phyloP scores from a whole-genome alignment of 2,329 filamentous ascomycete species.

The Aureobasidium sp. region DNA sequence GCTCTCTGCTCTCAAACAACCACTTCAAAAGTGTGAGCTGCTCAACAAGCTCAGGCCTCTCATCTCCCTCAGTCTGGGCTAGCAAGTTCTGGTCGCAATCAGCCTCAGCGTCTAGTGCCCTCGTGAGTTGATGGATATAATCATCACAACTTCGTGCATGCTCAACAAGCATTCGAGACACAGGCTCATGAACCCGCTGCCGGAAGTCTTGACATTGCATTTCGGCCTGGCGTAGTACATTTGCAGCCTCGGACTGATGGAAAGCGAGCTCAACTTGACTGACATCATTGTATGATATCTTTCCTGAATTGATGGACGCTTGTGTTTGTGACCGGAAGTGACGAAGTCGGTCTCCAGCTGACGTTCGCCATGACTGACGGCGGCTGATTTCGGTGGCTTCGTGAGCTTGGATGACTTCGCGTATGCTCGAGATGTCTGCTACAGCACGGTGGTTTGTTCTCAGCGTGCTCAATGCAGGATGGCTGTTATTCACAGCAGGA shows the following conservation, averaged over 20 bases:
- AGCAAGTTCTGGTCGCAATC: slow-evolving; percentile 46
- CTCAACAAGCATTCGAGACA: slow-evolving; percentile 71
- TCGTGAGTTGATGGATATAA: slow-evolving; percentile 68
- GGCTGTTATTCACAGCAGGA: slow-evolving; percentile 91
- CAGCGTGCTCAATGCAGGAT: slow-evolving; percentile 77
- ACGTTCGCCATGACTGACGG: slow-evolving; percentile 26
- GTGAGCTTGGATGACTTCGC: slow-evolving; percentile 35
- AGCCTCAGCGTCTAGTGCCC: background rate
- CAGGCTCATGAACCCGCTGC: slow-evolving; percentile 69
- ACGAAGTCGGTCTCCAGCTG: slow-evolving; percentile 42
- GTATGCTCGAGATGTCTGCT: slow-evolving; percentile 42
- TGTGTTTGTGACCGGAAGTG: slow-evolving; percentile 63
- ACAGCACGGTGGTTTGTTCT: slow-evolving; percentile 69
- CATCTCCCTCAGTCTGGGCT: slow-evolving; percentile 90
- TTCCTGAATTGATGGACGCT: slow-evolving; percentile 64
- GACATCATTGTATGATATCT: slow-evolving; percentile 78
- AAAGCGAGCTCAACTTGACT: slow-evolving; percentile 52
- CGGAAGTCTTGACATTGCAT: slow-evolving; percentile 56
- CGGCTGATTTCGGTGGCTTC: background rate
- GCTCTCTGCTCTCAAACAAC: slow-evolving; percentile 92
- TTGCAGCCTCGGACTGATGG: slow-evolving; percentile 12
- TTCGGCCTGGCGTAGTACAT: slow-evolving; percentile 50
- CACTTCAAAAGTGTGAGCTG: slow-evolving; percentile 93
- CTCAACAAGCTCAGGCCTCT: slow-evolving; percentile 86
- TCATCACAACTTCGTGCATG: slow-evolving; percentile 67